These are phyloP conservation scores for Colletotrichum melonis DNA, from an alignment of 2,329 filamentous ascomycete species.

Conservation along the genomic window DNA sequence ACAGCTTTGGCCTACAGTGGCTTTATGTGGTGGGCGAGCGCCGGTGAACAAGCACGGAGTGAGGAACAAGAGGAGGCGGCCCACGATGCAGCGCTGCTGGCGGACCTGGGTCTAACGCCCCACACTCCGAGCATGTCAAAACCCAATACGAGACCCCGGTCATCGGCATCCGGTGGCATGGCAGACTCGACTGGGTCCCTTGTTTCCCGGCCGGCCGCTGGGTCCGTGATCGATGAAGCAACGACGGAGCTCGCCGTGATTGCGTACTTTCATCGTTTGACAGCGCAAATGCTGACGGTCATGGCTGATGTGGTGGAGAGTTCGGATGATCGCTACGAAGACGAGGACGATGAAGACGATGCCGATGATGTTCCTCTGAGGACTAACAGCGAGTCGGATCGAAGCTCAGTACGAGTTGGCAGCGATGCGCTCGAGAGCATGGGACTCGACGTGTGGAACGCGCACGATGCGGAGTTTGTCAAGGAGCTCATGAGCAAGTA, in stretches of 20 bases:
- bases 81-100: slow-evolving; percentile 66
- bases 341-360: slow-evolving; percentile 47
- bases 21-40: slow-evolving; percentile 92
- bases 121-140: slow-evolving; percentile 42
- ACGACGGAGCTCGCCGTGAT: slow-evolving; percentile 77
- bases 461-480: slow-evolving; percentile 76
- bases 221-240: slow-evolving; percentile 53
- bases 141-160: slow-evolving; percentile 36
- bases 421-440: slow-evolving; percentile 75
- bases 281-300: slow-evolving; percentile 71
- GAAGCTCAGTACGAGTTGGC: slow-evolving; percentile 63
- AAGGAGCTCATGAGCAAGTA: slow-evolving; percentile 71
- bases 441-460: slow-evolving; percentile 84
- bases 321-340: slow-evolving; percentile 57
- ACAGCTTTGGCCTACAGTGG: slow-evolving; percentile 81
- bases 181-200: slow-evolving; percentile 59
- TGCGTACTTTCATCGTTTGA: slow-evolving; percentile 84
- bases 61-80: slow-evolving; percentile 69
- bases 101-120: slow-evolving; percentile 52
- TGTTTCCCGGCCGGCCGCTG: slow-evolving; percentile 39
- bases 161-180: slow-evolving; percentile 48
- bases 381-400: slow-evolving; percentile 38
- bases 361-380: slow-evolving; percentile 45
- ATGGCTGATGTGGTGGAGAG: slow-evolving; percentile 70
- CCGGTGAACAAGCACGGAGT: slow-evolving; percentile 76